Base-by-base conservation (phyloP, 2,329 filamentous ascomycete genomes). In the Cladorrhinum sp. region DNA sequence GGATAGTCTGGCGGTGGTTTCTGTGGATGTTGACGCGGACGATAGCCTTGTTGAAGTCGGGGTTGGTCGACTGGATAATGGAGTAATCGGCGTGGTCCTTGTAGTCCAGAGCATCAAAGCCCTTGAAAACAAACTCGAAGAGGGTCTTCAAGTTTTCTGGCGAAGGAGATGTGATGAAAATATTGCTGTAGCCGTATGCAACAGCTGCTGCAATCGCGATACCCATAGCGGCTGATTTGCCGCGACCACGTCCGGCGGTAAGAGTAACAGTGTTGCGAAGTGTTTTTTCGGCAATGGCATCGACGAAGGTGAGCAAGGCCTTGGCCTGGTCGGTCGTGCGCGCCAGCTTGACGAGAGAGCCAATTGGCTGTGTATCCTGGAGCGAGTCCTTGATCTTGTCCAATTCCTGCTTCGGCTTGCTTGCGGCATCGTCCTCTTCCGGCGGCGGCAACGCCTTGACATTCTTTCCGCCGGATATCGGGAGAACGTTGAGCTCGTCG, bases 31-130 rank as follows among this genome's bases (percentile, higher is more conserved):
- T 98, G 66, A 99, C 95, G 57, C 95, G 84, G 20, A 99, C 95
- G 71, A 99, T 96, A 2, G 95, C 95, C 79, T 99, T 99, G 82
- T 98, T 97, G 80, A 98, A 97, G 67, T 97, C 94, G 0, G 95
- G 94, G 74, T 99, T 97, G 2, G 94, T 98, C 1, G 93, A 97
- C 72, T 99, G 95, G 60, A 98, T 92, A 67, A 99, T 98, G 58
- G 92, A 96, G 77, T 99, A 99, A 73, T 99, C 95, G 68, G 92
- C 87, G 72, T 99, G 95, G 69, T 99, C 95, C 65, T 92, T 86
- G 71, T 99, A 99, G 30, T 89, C 91, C 26, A 99, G 82, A 10
- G 93, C 91, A 73, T 99, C 95, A 70, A 99, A 99, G 0, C 93
- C 95, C 75, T 97, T 98, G 82, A 99, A 97, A 18, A 99, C 86